Conservation (phyloP, 192 early-diverging fungal species). For the Spinellus fusiger region DNA sequence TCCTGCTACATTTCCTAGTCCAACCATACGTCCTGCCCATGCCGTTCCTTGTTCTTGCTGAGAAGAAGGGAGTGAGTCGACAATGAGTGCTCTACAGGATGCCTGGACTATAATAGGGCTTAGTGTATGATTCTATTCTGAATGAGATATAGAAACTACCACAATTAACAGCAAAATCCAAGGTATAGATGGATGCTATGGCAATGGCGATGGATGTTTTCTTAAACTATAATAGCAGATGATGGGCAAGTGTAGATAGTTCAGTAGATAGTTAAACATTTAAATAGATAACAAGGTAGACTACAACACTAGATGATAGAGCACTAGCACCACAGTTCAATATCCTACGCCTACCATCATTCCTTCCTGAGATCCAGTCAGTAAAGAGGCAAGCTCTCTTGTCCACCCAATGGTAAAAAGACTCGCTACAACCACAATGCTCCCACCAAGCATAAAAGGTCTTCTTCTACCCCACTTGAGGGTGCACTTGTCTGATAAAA, state of each 20-base stretch:
- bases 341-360: slow-evolving; percentile 26
- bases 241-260: not conserved
- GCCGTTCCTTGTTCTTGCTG: slow-evolving; percentile 83
- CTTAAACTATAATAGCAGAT: slow-evolving; percentile 23
- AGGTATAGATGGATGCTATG: slow-evolving; percentile 74
- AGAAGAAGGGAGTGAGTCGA: slow-evolving; percentile 73
- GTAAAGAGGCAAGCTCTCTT: slow-evolving; percentile 52
- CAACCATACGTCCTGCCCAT: slow-evolving; percentile 85
- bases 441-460: slow-evolving; percentile 82
- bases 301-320: no score
- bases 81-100: slow-evolving; percentile 76
- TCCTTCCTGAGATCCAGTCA: slow-evolving; percentile 24
- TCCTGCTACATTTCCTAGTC: slow-evolving; percentile 78
- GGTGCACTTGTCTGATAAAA: slow-evolving; percentile 73
- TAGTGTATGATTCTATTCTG: not conserved
- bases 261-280: not conserved
- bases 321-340: no score
- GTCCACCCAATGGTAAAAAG: slow-evolving; percentile 76
- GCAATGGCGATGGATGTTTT: slow-evolving; percentile 56
- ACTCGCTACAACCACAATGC: slow-evolving; percentile 51
- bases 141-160: slow-evolving; percentile 22
- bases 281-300: slow-evolving; percentile 1
- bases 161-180: slow-evolving; percentile 93
- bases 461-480: slow-evolving; percentile 69
- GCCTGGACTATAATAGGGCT: slow-evolving; percentile 61